Conservation (phyloP, 2,329 filamentous ascomycete genomes). For the Microcera coccophila region DNA sequence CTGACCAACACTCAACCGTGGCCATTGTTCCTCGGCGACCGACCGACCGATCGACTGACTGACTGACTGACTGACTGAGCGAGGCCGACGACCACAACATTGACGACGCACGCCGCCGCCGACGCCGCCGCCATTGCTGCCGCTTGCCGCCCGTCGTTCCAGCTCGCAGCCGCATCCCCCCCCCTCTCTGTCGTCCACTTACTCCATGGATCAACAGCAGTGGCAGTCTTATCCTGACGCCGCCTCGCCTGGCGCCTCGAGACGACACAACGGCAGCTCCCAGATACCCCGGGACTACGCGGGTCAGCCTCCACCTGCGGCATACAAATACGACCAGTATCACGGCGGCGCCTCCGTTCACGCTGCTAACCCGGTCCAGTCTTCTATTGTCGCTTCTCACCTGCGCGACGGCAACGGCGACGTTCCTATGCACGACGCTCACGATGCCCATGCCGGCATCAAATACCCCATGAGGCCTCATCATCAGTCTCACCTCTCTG, state of each 20-base stretch:
- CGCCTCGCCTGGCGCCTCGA: conserved; percentile 53
- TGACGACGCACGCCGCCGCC: conserved; percentile 6
- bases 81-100: conserved; percentile 6
- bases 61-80: too few relatives aligned
- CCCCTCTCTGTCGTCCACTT: conserved; percentile 6
- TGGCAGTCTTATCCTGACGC: conserved; percentile 61
- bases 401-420: conserved; percentile 70
- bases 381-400: conserved; percentile 54
- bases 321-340: conserved; percentile 67
- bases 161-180: conserved; percentile 15
- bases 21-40: neutral
- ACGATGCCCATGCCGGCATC: conserved; percentile 77
- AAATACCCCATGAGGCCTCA: conserved; percentile 81
- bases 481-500: conserved; percentile 68
- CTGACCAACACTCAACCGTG: too few relatives aligned
- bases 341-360: conserved; percentile 42
- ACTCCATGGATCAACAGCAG: conserved; percentile 56
- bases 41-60: neutral
- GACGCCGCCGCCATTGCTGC: conserved; percentile 6
- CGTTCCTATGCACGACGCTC: conserved; percentile 79
- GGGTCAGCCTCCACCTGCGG: conserved; percentile 40
- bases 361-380: conserved; percentile 51
- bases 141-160: conserved; percentile 9
- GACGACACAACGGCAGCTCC: conserved; percentile 57
- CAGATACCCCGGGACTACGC: conserved; percentile 49